Evolutionary conservation across 2,329 filamentous ascomycete species (phyloP), one percentile per base, ranked within the genome.

Genomic region (Emergomyces africanus): DNA sequence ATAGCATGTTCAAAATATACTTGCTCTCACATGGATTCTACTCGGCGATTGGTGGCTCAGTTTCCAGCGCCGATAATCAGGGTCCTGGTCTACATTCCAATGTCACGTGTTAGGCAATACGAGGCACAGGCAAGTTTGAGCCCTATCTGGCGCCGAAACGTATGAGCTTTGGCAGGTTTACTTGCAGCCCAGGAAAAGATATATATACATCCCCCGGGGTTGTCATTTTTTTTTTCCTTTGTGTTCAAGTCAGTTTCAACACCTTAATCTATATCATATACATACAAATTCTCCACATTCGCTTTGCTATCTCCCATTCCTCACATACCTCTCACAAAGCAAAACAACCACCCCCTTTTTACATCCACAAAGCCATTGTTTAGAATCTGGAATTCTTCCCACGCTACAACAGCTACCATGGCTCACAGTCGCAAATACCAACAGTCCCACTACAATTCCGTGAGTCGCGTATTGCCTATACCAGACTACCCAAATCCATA

Each of bases 51-150:
- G 53, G 53, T 54, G 53, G 53, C 23, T 42, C 30, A 25, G 35
- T 54, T n/a, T 20, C 42, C 30, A 54, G n/a, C 37, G 30, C n/a
- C 37, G 37, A 54, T 54, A 35, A 54, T 54, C 53, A 54, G 53
- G 53, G 53, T 54, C 53, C 51, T 54, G 53, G 53, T 23, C 53
- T 42, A 5, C 14, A 42, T 54, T 20, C 35, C 53, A 54, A 33
- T 30, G 41, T 57, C 54, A 57, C 54, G 54, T 57, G 54, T 57
- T 46, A 37, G 42, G 28, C 54, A 23, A 57, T 44, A 48, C 54
- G 54, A 37, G 54, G 41, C 54, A 54, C n/a, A n/a, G n/a, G n/a
- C n/a, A n/a, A n/a, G n/a, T n/a, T n/a, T n/a, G n/a, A n/a, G n/a
- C n/a, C n/a, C n/a, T n/a, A n/a, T 54, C 41, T 57, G 33, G 54